Percentiles rank a stretch among this genome's conserved stretches.
phyloP scores from a whole-genome alignment of 192 early-diverging fungal genomes.

The Nowakowskiella sp. region DNA sequence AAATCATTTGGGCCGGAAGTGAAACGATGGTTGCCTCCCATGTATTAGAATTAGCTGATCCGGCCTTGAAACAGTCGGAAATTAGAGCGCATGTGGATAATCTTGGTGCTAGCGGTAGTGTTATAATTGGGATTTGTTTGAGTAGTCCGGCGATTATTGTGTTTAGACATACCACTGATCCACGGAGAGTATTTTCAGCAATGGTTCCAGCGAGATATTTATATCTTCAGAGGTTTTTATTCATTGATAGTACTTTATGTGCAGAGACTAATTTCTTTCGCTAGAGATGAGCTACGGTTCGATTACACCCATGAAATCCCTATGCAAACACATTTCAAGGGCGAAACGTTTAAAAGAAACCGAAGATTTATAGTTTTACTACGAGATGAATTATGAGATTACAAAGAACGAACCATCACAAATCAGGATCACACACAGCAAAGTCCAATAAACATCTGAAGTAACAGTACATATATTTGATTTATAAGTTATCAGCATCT shows the following conservation, averaged over 20 bases:
- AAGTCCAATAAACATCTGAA: no score
- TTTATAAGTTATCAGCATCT: no score
- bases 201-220: constrained; percentile 55
- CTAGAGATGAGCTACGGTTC: constrained; percentile 54
- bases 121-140: constrained; percentile 69
- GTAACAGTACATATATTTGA: no score
- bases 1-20: constrained; percentile 22
- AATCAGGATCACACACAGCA: no score
- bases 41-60: constrained; percentile 63
- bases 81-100: constrained; percentile 82
- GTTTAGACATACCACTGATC: constrained; percentile 57
- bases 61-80: constrained; percentile 56
- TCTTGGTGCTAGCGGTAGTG: constrained; percentile 60
- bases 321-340: constrained; percentile 39
- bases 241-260: not conserved
- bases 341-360: constrained; percentile 38
- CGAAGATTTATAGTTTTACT: constrained; percentile 71
- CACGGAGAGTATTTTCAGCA: constrained; percentile 48
- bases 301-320: constrained; percentile 77
- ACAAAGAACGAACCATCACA: no score
- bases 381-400: constrained; percentile 43
- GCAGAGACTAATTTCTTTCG: not conserved
- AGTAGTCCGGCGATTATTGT: constrained; percentile 64
- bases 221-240: constrained; percentile 60
- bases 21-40: constrained; percentile 60